Evolutionary conservation across 768 basidiomycete genomes (phyloP).

Genomic region (Pholiota molesta): DNA sequence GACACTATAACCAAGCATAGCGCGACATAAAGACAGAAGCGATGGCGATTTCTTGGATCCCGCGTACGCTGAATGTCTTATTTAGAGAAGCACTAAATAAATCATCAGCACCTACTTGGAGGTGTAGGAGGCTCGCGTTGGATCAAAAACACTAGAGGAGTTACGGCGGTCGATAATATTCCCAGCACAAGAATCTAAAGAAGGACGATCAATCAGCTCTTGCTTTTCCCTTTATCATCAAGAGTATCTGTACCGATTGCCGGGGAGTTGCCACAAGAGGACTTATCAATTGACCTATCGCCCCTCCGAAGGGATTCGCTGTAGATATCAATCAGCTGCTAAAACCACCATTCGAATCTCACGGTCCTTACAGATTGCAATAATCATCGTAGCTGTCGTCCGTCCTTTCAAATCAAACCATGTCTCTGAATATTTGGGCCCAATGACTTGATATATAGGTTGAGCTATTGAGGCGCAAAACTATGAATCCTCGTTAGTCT

Average conservation of each 20-base stretch:
- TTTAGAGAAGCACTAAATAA: neutral
- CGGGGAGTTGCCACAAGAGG: constrained; percentile 58
- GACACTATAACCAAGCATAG: constrained; percentile 49
- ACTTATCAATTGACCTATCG: constrained; percentile 72
- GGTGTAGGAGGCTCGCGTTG: constrained; percentile 68
- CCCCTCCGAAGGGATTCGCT: constrained; percentile 79
- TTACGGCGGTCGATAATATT: constrained; percentile 65
- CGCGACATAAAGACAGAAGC: constrained; percentile 54
- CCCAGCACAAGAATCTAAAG: constrained; percentile 66
- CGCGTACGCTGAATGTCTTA: constrained; percentile 50
- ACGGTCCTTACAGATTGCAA: constrained; percentile 47
- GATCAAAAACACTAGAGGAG: constrained; percentile 64
- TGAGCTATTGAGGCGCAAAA: constrained; percentile 66
- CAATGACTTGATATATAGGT: constrained; percentile 76
- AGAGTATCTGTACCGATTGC: constrained; percentile 53
- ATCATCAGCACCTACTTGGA: constrained; percentile 56
- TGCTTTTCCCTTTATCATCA: neutral
- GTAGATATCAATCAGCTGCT: constrained; percentile 6
- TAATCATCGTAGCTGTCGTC: constrained; percentile 73
- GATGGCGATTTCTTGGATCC: constrained; percentile 63
- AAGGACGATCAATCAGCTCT: neutral
- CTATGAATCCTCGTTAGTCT: constrained; percentile 33
- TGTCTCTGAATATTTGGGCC: constrained; percentile 78
- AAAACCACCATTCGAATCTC: neutral
- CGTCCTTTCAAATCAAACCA: constrained; percentile 82